A percentile compares a stretch with the other conserved stretches of the same genome.
phyloP scores from a whole-genome alignment of 257 asterid species.

The Phtheirospermum japonicum region DNA sequence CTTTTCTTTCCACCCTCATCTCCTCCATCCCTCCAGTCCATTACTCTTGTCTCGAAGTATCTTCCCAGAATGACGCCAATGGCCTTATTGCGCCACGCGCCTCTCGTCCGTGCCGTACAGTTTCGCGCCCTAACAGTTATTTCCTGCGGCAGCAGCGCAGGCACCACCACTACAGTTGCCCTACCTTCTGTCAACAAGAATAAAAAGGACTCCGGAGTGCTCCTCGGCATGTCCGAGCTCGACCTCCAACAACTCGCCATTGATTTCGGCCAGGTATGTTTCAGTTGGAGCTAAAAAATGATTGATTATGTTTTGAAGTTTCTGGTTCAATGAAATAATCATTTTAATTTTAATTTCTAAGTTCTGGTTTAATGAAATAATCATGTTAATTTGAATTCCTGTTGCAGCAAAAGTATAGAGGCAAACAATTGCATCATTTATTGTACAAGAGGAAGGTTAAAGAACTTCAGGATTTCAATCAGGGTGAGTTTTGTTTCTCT shows the following conservation, averaged over 20 bases:
- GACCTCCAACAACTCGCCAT: conserved; percentile 76
- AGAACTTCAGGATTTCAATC: conserved; percentile 65
- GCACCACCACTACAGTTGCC: conserved; percentile 32
- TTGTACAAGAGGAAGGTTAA: conserved; percentile 79
- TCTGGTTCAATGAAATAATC: background rate
- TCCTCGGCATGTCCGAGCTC: conserved; percentile 79
- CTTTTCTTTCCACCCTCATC: no score
- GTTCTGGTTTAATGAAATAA: background rate
- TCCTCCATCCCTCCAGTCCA: no score
- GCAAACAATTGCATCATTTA: conserved; percentile 83
- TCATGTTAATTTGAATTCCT: conserved; percentile 2
- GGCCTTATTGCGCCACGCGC: conserved; percentile 56
- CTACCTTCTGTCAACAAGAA: conserved; percentile 41
- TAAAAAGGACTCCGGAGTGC: conserved; percentile 48
- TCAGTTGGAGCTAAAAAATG: background rate
- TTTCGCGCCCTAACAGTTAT: conserved; percentile 45
- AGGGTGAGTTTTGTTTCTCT: conserved; percentile 54
- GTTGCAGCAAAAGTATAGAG: conserved; percentile 75
- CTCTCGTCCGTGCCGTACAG: conserved; percentile 46
- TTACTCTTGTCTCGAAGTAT: no score
- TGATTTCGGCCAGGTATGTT: conserved; percentile 63
- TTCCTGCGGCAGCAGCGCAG: conserved; percentile 30
- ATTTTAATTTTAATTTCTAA: conserved; percentile 6
- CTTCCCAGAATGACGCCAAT: conserved; percentile 33
- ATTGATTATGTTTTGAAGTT: background rate